Conservation (phyloP, 441 rosid genomes). For the Arabidopsis hybrid region DNA sequence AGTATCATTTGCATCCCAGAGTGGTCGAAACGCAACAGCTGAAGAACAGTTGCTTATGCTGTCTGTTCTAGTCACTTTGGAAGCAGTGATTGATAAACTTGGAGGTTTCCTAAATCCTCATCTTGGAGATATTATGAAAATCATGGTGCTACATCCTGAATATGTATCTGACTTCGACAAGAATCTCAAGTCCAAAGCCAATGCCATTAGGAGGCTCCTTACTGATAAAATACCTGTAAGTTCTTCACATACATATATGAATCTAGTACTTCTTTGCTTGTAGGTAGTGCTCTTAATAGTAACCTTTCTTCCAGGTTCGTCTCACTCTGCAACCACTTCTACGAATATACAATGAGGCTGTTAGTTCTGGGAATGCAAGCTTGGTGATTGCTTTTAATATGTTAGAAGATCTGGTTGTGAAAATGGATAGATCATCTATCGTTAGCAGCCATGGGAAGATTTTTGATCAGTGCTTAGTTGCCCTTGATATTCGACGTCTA, state of each 20-base stretch:
- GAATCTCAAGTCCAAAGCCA: conserved; percentile 80
- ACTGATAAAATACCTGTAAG: conserved; percentile 88
- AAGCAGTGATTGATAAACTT: conserved; percentile 90
- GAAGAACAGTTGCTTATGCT: conserved; percentile 53
- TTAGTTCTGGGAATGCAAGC: conserved; percentile 80
- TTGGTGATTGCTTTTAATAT: conserved; percentile 80
- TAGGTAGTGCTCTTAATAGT: conserved; percentile 17
- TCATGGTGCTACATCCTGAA: conserved; percentile 72
- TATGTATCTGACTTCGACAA: conserved; percentile 60
- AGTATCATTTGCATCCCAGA: conserved; percentile 44
- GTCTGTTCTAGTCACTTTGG: conserved; percentile 75
- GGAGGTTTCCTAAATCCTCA: conserved; percentile 95
- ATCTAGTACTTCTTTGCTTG: conserved; percentile 1
- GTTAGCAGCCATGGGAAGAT: conserved; percentile 69
- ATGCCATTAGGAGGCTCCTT: conserved; percentile 70
- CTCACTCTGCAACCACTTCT: conserved; percentile 86
- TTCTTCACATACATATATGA: conserved; percentile 31
- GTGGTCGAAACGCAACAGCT: conserved; percentile 40
- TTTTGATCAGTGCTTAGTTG: conserved; percentile 84
- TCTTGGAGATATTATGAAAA: conserved; percentile 72
- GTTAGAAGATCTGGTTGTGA: conserved; percentile 65
- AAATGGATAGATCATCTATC: conserved; percentile 84
- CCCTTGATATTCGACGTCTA: conserved; percentile 90
- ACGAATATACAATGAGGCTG: conserved; percentile 69
- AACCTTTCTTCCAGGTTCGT: conserved; percentile 67